phyloP scores from a whole-genome alignment of 176 grass and related monocot species.

The Otatea glauca region DNA sequence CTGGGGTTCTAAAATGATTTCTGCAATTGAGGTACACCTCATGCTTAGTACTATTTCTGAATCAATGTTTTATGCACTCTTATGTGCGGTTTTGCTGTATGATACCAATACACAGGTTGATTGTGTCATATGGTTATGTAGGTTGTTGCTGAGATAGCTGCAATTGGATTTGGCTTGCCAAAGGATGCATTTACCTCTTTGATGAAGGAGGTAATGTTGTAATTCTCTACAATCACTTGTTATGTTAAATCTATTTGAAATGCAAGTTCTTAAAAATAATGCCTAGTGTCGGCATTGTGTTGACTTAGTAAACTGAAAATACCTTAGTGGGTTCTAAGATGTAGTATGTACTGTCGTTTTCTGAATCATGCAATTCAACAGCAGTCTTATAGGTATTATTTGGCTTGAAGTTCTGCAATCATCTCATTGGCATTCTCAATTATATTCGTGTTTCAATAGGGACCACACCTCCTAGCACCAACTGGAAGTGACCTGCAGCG shows the following conservation, averaged over 20 bases:
- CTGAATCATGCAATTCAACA: neutral
- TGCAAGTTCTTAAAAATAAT: neutral
- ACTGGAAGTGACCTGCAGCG: conserved; percentile 88
- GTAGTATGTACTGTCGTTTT: neutral
- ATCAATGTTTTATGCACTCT: neutral
- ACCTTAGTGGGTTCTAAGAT: neutral
- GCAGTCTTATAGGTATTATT: neutral
- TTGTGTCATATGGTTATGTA: conserved; percentile 31
- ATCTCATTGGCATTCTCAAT: conserved; percentile 5
- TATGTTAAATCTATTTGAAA: neutral
- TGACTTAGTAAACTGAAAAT: neutral
- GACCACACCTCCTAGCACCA: conserved; percentile 92
- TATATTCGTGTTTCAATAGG: conserved; percentile 49
- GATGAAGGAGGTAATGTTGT: conserved; percentile 83
- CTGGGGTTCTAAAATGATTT: conserved; percentile 97
- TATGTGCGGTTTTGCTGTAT: neutral
- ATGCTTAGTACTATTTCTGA: neutral
- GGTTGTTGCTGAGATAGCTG: conserved; percentile 97
- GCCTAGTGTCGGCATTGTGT: neutral
- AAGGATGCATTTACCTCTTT: conserved; percentile 94
- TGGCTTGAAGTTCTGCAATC: neutral
- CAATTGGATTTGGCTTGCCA: conserved; percentile 81
- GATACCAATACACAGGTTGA: neutral
- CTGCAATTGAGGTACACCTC: conserved; percentile 73
- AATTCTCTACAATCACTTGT: neutral